Evolutionary conservation across 164 flowering plant species (phyloP), one percentile per base, ranked within the genome.

Genomic region (Chimonanthus praecox): DNA sequence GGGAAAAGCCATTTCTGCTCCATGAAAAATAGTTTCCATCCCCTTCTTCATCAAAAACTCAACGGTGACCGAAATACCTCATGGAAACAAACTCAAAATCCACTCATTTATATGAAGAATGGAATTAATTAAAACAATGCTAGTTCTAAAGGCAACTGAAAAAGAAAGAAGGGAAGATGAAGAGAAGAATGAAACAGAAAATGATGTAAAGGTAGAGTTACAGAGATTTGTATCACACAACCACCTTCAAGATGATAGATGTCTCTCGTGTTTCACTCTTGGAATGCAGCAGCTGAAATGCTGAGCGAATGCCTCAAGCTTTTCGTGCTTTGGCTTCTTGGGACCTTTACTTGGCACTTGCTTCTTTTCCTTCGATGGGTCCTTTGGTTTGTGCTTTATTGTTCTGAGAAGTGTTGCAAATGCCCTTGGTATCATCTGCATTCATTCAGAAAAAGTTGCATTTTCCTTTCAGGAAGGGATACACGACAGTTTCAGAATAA

Each of bases 261-360:
- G 83, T 75, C 92, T 85, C 74, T 79, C 73, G 79, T 88, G 89
- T 49, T 83, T 86, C 69, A 87, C 88, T 76, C 77, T 89, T 67
- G 87, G 78, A 73, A 94, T 84, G 87, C 89, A 86, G 71, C 75
- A 89, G 0, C 97, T 88, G 46, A 94, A 67, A 0, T 91, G 87
- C 79, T 88, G 91, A 78, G 92, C 84, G 7, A 94, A 76, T 63
- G 97, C 89, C 75, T 90, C 92, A 47, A 86, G 76, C 78, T 85
- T 91, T 71, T 89, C 95, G 4, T 78, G 77, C 78, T 75, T 88
- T 7, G 83, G 76, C 84, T 89, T 90, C 84, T 88, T 87, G 44
- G 77, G 21, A 73, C 33, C 0, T 33, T 6, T 71, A 47, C 70
- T 49, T 1, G 54, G 18, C 16, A 50, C 68, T 62, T 80, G 76